Percentiles rank a stretch among this genome's conserved stretches.
These are phyloP conservation scores for Escallonia herrerae DNA, from an alignment of 129 eudicot species.

Conservation along the genomic window DNA sequence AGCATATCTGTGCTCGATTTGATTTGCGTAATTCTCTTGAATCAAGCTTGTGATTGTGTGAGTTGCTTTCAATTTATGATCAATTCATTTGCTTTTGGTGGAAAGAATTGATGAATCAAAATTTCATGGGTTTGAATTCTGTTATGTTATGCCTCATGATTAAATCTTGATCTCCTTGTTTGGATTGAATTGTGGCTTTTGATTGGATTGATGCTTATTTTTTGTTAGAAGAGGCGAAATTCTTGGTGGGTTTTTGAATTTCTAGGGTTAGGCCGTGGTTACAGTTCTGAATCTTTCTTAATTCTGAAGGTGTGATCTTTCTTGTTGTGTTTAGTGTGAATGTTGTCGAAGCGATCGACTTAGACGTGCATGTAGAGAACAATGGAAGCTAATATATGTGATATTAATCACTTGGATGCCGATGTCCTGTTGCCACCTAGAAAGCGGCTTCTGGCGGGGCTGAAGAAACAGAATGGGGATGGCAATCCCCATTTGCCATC, in stretches of 20 bases:
- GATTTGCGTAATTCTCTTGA: conserved; percentile 30
- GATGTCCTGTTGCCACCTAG: conserved; percentile 93
- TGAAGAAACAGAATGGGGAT: conserved; percentile 67
- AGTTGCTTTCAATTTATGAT: conserved; percentile 12
- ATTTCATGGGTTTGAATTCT: background rate
- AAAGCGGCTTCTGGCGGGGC: conserved; percentile 74
- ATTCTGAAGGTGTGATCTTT: conserved; percentile 21
- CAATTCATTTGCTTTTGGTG: conserved; percentile 9
- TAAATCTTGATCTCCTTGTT: conserved; percentile 24
- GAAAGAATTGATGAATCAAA: conserved; percentile 2
- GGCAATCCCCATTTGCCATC: conserved; percentile 25
- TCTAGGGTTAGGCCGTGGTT: conserved; percentile 11
- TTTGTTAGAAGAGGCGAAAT: conserved; percentile 10
- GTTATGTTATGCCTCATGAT: conserved; percentile 4
- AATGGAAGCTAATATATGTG: conserved; percentile 59
- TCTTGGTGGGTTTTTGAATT: conserved; percentile 18
- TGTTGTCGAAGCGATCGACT: conserved; percentile 23
- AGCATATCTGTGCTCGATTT: conserved; percentile 16
- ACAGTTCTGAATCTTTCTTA: conserved; percentile 8
- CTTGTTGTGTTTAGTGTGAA: conserved; percentile 21
- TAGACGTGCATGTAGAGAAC: conserved; percentile 31
- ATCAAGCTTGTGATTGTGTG: conserved; percentile 18
- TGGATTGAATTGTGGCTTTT: background rate
- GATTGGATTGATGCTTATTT: conserved; percentile 11
- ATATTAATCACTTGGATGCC: conserved; percentile 49